Percentiles rank a stretch among this genome's conserved stretches.
phyloP scores from a whole-genome alignment of 1,139 yeast genomes.

The Magnusiomyces tetraspermus region DNA sequence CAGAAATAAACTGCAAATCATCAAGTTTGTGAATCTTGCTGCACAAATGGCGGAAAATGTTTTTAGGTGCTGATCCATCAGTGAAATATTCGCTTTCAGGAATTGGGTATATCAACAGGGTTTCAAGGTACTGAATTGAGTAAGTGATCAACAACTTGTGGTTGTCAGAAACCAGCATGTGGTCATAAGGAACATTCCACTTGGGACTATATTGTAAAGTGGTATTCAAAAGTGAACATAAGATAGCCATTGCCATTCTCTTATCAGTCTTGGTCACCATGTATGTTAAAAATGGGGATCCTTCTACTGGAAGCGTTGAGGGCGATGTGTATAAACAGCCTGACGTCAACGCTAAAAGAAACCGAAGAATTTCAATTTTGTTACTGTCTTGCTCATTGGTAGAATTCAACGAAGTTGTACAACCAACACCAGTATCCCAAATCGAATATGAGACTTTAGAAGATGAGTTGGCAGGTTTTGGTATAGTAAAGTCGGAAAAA shows the following conservation, averaged over 20 bases:
- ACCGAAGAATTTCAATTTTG: slow-evolving; percentile 55
- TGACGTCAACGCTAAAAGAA: slow-evolving; percentile 57
- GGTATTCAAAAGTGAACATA: slow-evolving; percentile 62
- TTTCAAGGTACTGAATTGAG: slow-evolving; percentile 52
- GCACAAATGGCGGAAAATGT: slow-evolving; percentile 29
- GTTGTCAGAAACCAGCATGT: slow-evolving; percentile 36
- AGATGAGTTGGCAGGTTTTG: slow-evolving; percentile 22
- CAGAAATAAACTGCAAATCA: slow-evolving; percentile 40
- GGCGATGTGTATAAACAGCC: slow-evolving; percentile 48
- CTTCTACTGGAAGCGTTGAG: slow-evolving; percentile 39
- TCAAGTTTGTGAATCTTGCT: slow-evolving; percentile 32
- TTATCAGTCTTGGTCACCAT: slow-evolving; percentile 48
- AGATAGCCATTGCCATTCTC: slow-evolving; percentile 42
- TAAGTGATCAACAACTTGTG: slow-evolving; percentile 47
- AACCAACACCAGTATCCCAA: slow-evolving; percentile 79
- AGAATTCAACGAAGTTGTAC: slow-evolving; percentile 38
- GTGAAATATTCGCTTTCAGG: slow-evolving; percentile 31
- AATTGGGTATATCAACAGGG: slow-evolving; percentile 56
- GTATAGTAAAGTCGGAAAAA: slow-evolving; percentile 50
- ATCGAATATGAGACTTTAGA: slow-evolving; percentile 25
- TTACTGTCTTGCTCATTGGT: slow-evolving; percentile 46
- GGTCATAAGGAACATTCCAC: slow-evolving; percentile 37
- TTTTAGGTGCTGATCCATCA: slow-evolving; percentile 16
- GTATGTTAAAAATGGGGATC: slow-evolving; percentile 51
- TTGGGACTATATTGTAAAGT: slow-evolving; percentile 32